These are phyloP conservation scores for Solanum hybrid DNA, from an alignment of 305 asterid genomes.

Conservation along the genomic window DNA sequence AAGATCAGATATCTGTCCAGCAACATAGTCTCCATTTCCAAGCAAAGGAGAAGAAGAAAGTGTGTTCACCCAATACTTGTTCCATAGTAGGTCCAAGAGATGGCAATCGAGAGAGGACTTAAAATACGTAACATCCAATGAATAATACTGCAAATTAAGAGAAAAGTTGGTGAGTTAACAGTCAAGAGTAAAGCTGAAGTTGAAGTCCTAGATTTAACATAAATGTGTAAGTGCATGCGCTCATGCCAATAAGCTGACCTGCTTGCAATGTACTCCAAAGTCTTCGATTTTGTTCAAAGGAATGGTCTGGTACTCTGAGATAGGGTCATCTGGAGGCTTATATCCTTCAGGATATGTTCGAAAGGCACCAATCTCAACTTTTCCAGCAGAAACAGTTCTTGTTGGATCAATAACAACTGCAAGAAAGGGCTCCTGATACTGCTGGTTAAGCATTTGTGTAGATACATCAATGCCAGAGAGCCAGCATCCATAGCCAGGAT, in stretches of 20 bases:
- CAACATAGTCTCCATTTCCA: conserved; percentile 94
- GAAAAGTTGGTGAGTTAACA: not conserved
- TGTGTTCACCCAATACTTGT: conserved; percentile 97
- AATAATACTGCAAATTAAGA: conserved; percentile 62
- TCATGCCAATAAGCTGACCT: conserved; percentile 28
- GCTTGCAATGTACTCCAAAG: conserved; percentile 96
- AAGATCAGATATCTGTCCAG: conserved; percentile 94
- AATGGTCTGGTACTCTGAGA: conserved; percentile 92
- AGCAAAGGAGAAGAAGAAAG: conserved; percentile 97
- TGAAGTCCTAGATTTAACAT: not conserved
- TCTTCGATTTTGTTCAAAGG: conserved; percentile 97
- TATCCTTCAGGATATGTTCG: conserved; percentile 94
- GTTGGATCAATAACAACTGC: conserved; percentile 99
- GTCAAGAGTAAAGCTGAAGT: not conserved
- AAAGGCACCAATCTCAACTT: conserved; percentile 96
- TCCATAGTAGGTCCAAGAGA: conserved; percentile 93
- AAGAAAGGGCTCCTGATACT: conserved; percentile 87
- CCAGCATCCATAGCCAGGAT: conserved; percentile 99
- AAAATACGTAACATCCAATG: conserved; percentile 87
- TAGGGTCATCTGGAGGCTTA: conserved; percentile 93
- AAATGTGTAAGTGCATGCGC: not conserved
- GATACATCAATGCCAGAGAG: conserved; percentile 95
- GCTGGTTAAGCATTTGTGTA: conserved; percentile 96
- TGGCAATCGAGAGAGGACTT: conserved; percentile 88
- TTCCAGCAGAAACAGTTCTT: conserved; percentile 95